phyloP scores from a whole-genome alignment of 495 filamentous ascomycete species.

The Aspergillus homomorphus region DNA sequence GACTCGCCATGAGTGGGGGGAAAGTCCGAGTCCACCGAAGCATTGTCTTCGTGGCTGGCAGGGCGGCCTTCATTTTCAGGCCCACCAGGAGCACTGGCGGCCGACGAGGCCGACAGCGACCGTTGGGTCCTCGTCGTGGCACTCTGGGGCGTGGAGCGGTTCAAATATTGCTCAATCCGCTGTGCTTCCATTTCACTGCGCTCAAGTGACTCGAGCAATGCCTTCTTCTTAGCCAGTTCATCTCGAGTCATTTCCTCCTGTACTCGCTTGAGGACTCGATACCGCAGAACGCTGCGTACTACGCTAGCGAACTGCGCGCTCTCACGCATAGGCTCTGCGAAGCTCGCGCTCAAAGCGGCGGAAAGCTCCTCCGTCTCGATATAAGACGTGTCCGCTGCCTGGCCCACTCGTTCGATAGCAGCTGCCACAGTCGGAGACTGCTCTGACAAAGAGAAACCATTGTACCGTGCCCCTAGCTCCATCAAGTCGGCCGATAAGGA shows the following conservation, averaged over 20 bases:
- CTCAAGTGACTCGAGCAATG: conserved; percentile 77
- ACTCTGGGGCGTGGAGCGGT: conserved; percentile 53
- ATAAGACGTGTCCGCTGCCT: conserved; percentile 93
- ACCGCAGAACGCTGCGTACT: conserved; percentile 81
- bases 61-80: conserved; percentile 39
- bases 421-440: conserved; percentile 82
- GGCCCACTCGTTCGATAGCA: conserved; percentile 89
- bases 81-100: conserved; percentile 45
- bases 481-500: conserved; percentile 81
- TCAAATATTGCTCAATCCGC: conserved; percentile 88
- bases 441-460: conserved; percentile 95
- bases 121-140: conserved; percentile 53
- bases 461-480: conserved; percentile 89
- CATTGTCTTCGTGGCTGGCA: conserved; percentile 59
- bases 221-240: conserved; percentile 77
- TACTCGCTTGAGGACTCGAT: conserved; percentile 84
- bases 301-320: conserved; percentile 96
- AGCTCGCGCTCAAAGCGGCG: conserved; percentile 74
- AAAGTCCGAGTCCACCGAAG: conserved; percentile 90
- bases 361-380: conserved; percentile 93
- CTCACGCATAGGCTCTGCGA: conserved; percentile 96
- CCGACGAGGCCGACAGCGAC: conserved; percentile 59
- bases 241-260: conserved; percentile 97
- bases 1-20: conserved; percentile 80
- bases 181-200: conserved; percentile 86